Conservation (phyloP, 1,139 yeast species). For the Protomyces lactucae-debilis region DNA sequence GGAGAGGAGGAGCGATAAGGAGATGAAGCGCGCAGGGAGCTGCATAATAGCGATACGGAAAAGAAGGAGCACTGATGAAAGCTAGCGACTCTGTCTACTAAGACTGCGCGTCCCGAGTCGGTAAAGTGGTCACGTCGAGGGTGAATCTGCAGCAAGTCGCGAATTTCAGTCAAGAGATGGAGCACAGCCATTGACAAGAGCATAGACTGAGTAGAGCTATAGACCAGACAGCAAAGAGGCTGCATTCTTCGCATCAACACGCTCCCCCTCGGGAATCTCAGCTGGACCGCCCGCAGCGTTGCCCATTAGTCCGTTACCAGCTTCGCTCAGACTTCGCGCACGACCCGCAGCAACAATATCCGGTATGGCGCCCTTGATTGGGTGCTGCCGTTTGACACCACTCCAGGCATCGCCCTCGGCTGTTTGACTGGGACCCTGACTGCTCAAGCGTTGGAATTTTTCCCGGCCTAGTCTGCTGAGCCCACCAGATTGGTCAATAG, state of each 20-base stretch:
- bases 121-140: too few species aligned
- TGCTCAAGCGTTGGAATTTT: constrained; percentile 36
- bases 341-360: not conserved
- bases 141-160: too few species aligned
- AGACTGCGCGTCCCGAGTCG: too few species aligned
- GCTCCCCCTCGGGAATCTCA: not conserved
- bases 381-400: constrained; percentile 17
- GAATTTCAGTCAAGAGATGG: too few species aligned
- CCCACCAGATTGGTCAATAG: constrained; percentile 76
- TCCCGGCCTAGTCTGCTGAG: constrained; percentile 79
- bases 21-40: too few species aligned
- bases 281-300: not conserved
- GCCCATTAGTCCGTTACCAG: not conserved
- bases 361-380: not conserved
- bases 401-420: constrained; percentile 30
- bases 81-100: too few species aligned
- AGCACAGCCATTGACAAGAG: too few species aligned
- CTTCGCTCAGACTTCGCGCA: not conserved
- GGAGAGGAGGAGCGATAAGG: not conserved
- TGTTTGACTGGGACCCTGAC: constrained; percentile 27
- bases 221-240: constrained; percentile 1
- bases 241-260: constrained; percentile 23
- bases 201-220: not conserved
- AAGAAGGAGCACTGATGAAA: too few species aligned
- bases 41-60: too few species aligned